Conservation (phyloP, 768 basidiomycete species). For the Xerocomellus intermedius region DNA sequence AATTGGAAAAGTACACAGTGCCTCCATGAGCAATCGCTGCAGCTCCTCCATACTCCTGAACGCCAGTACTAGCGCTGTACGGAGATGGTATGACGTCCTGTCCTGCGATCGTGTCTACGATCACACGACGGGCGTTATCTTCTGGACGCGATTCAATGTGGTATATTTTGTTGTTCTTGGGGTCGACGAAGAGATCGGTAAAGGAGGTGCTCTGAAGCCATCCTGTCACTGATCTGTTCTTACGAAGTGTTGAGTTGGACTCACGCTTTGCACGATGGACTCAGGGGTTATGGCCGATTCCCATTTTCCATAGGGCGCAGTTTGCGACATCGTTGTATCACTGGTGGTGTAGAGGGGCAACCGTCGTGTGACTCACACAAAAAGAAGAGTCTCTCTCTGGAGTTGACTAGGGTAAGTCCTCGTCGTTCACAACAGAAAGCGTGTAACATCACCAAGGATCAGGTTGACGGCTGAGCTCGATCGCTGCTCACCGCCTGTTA, state of each 20-base stretch:
- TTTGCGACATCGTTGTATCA: conserved; percentile 13
- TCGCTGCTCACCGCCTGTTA: too few species aligned
- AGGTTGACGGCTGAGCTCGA: too few species aligned
- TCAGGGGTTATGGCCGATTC: conserved; percentile 54
- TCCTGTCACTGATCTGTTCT: background rate
- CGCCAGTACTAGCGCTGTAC: conserved; percentile 56
- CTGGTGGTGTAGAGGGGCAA: too few species aligned
- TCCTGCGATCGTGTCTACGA: conserved; percentile 48
- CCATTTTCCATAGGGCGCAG: conserved; percentile 64
- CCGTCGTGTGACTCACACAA: too few species aligned
- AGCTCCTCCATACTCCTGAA: conserved; percentile 74
- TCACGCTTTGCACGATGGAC: conserved; percentile 46
- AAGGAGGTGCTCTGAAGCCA: conserved; percentile 30
- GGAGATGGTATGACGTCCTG: conserved; percentile 52
- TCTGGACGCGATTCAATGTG: conserved; percentile 60
- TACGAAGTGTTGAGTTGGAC: conserved; percentile 12
- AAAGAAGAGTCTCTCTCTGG: too few species aligned
- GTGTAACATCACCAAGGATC: too few species aligned
- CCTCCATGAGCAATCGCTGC: conserved; percentile 53
- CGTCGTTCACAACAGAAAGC: too few species aligned
- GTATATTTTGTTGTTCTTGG: conserved; percentile 44
- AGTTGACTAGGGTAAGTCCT: too few species aligned
- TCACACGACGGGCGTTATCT: conserved; percentile 52
- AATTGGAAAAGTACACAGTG: conserved; percentile 58
- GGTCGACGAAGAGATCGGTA: conserved; percentile 54